Evolutionary conservation across 495 filamentous ascomycete genomes (phyloP).

Genomic region (Talaromyces ruber): DNA sequence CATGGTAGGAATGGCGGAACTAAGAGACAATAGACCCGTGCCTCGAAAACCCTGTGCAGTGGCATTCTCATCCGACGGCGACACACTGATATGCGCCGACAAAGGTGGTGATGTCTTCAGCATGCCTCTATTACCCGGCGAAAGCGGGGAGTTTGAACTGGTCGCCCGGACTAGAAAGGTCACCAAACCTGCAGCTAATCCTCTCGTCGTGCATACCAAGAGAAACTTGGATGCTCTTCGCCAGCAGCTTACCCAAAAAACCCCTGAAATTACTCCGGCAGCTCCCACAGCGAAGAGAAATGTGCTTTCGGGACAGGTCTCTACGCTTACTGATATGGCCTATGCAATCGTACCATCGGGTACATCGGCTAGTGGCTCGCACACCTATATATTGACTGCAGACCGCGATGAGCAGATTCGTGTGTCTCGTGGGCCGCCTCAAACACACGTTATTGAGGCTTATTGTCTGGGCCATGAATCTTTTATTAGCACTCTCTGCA

Average conservation of each 20-base stretch:
- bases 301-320: constrained; percentile 84
- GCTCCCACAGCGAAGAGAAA: constrained; percentile 56
- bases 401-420: constrained; percentile 98
- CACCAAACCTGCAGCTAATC: constrained; percentile 53
- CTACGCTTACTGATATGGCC: constrained; percentile 72
- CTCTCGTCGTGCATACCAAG: constrained; percentile 73
- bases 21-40: constrained; percentile 53
- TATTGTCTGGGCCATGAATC: constrained; percentile 81
- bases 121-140: constrained; percentile 61
- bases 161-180: constrained; percentile 16
- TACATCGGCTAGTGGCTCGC: constrained; percentile 18
- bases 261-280: constrained; percentile 32
- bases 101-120: constrained; percentile 96
- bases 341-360: constrained; percentile 30
- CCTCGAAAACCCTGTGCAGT: constrained; percentile 80
- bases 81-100: constrained; percentile 71
- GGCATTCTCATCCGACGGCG: constrained; percentile 54
- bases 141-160: constrained; percentile 18
- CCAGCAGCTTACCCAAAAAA: constrained; percentile 52
- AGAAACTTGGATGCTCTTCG: constrained; percentile 68
- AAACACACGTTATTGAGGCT: constrained; percentile 78
- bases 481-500: constrained; percentile 69
- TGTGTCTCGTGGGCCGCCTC: constrained; percentile 72
- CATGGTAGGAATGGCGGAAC: constrained; percentile 9
- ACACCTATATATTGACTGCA: constrained; percentile 72